A percentile compares a stretch with the other conserved stretches of the same genome.
These are phyloP conservation scores for Blyttiomyces sp. DNA, from an alignment of 371 early-diverging fungal species.

Conservation along the genomic window DNA sequence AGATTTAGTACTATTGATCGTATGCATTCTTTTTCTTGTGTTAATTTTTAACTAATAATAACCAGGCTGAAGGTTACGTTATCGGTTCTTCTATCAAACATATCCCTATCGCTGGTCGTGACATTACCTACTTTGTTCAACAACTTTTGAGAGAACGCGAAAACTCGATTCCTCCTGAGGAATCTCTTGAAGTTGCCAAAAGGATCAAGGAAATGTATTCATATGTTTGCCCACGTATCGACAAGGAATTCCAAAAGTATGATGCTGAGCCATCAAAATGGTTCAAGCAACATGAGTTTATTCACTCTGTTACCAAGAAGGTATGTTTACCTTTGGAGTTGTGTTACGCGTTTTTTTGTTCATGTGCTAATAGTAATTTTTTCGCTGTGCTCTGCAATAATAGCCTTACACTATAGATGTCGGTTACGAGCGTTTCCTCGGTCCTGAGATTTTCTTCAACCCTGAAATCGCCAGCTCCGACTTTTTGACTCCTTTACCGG, in stretches of 20 bases:
- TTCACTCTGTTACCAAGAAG: slow-evolving; percentile 83
- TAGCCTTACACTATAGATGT: slow-evolving; percentile 89
- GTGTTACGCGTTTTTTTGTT: not conserved
- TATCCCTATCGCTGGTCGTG: slow-evolving; percentile 96
- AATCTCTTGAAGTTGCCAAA: slow-evolving; percentile 89
- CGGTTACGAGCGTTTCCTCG: slow-evolving; percentile 96
- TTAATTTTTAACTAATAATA: not conserved
- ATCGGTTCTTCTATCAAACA: slow-evolving; percentile 95
- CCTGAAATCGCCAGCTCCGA: slow-evolving; percentile 96
- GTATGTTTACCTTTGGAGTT: slow-evolving; percentile 38
- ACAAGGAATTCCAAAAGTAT: slow-evolving; percentile 91
- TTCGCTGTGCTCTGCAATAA: not conserved
- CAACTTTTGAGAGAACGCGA: slow-evolving; percentile 94
- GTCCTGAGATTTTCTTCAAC: slow-evolving; percentile 98
- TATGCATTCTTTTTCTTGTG: not conserved
- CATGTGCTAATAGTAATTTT: not conserved
- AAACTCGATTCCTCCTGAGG: slow-evolving; percentile 91
- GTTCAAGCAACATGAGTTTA: slow-evolving; percentile 79
- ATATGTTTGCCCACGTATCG: slow-evolving; percentile 95
- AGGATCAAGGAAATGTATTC: slow-evolving; percentile 94
- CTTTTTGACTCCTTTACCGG: slow-evolving; percentile 92
- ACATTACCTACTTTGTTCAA: slow-evolving; percentile 95
- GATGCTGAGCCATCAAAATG: slow-evolving; percentile 86
- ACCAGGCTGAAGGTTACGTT: slow-evolving; percentile 94
- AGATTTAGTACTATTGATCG: not conserved